A percentile compares a stretch with the other conserved stretches of the same genome.
phyloP scores from a whole-genome alignment of 495 filamentous ascomycete genomes.

The Oleoguttula mirabilis region DNA sequence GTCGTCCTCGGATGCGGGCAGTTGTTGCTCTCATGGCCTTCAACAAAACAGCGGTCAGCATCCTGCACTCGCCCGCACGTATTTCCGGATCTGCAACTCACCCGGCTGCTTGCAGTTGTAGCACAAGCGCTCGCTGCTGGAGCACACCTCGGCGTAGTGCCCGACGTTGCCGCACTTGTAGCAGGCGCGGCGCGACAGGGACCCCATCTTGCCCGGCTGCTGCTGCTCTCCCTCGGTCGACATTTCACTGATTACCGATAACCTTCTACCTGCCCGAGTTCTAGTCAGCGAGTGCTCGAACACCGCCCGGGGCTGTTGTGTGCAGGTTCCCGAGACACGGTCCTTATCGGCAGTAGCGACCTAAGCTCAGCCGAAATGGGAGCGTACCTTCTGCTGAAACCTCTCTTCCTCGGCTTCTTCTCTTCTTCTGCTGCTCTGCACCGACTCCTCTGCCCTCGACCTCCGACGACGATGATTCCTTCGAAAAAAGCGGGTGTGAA shows the following conservation, averaged over 20 bases:
- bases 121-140: constrained; percentile 91
- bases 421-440: not conserved
- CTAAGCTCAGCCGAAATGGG: too few species aligned
- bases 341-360: too few species aligned
- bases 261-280: too few species aligned
- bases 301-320: too few species aligned
- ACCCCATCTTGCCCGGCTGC: constrained; percentile 51
- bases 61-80: constrained; percentile 2
- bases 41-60: constrained; percentile 13
- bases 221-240: too few species aligned
- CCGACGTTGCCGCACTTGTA: constrained; percentile 99
- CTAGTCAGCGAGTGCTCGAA: too few species aligned
- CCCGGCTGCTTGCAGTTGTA: constrained; percentile 78
- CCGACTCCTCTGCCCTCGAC: constrained; percentile 3
- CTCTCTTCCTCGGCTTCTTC: not conserved
- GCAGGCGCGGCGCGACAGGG: constrained; percentile 92
- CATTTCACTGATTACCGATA: too few species aligned
- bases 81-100: constrained; percentile 1
- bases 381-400: constrained; percentile 4
- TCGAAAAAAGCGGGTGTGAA: too few species aligned
- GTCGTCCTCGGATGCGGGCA: constrained; percentile 94
- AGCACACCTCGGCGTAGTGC: constrained; percentile 98
- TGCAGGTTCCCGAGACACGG: too few species aligned
- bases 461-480: not conserved
- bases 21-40: constrained; percentile 94